These are phyloP conservation scores for Ustilago trichophora DNA, from an alignment of 1,284 basidiomycete species.

Conservation along the genomic window DNA sequence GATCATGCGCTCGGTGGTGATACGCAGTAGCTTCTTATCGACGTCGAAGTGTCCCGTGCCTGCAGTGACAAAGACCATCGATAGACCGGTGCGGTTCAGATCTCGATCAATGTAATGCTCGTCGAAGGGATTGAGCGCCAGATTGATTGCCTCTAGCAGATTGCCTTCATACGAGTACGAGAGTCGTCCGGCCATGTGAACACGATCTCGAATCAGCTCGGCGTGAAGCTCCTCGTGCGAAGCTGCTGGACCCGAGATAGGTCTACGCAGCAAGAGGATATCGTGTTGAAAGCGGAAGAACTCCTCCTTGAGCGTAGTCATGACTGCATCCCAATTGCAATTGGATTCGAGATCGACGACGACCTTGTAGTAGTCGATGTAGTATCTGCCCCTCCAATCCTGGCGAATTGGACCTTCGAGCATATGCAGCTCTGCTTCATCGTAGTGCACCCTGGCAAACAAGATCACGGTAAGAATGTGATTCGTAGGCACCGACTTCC, in stretches of 20 bases:
- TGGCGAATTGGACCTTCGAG: constrained; percentile 71
- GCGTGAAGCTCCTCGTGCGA: constrained; percentile 53
- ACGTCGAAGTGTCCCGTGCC: constrained; percentile 95
- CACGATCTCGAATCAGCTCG: constrained; percentile 54
- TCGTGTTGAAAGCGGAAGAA: constrained; percentile 66
- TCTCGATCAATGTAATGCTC: constrained; percentile 96
- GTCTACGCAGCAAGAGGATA: constrained; percentile 56
- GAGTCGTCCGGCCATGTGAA: constrained; percentile 72
- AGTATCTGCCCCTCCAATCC: constrained; percentile 80
- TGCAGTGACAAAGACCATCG: constrained; percentile 86
- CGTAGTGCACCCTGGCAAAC: constrained; percentile 92
- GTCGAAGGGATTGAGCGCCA: constrained; percentile 91
- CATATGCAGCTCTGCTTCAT: constrained; percentile 69
- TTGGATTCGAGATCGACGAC: constrained; percentile 90
- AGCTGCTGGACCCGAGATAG: constrained; percentile 51
- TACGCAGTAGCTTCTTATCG: constrained; percentile 84
- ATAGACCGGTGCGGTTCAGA: constrained; percentile 86
- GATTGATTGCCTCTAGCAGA: constrained; percentile 90
- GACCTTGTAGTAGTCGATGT: constrained; percentile 87
- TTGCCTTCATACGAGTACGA: constrained; percentile 93
- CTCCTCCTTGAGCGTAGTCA: constrained; percentile 83
- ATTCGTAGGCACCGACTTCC: constrained; percentile 78
- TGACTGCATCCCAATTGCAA: constrained; percentile 84
- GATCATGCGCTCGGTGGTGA: constrained; percentile 94
- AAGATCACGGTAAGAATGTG: constrained; percentile 94